These are phyloP conservation scores for Metschnikowia koreensis DNA, from an alignment of 805 yeast species.

Conservation along the genomic window DNA sequence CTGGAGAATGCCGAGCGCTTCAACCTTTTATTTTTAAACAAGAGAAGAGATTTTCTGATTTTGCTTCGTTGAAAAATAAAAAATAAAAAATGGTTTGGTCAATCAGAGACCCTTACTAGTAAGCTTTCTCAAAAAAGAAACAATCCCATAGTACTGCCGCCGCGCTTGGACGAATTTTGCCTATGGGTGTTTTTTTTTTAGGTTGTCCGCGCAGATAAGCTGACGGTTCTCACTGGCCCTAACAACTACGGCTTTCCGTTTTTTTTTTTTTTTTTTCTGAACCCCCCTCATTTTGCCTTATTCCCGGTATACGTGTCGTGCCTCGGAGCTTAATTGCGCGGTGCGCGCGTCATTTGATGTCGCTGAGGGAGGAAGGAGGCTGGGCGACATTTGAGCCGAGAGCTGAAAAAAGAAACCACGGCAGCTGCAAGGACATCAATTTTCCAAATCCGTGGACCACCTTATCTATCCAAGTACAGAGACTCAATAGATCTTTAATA, in stretches of 20 bases:
- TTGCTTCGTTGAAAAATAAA: background rate
- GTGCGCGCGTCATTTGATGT: background rate
- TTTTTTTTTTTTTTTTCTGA: background rate
- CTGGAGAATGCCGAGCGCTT: too few relatives aligned
- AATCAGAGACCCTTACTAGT: too few relatives aligned
- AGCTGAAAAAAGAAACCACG: background rate
- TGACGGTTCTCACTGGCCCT: background rate
- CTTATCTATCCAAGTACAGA: background rate
- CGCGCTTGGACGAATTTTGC: background rate
- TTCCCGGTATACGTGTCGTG: background rate
- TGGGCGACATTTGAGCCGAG: slow-evolving; percentile 2
- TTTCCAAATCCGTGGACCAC: background rate
- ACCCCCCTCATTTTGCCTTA: background rate
- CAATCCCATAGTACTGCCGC: background rate
- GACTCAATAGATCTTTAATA: too few relatives aligned
- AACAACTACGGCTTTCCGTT: background rate
- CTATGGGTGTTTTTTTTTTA: background rate
- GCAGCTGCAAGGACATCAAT: background rate
- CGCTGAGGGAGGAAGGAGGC: background rate
- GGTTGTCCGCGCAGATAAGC: slow-evolving; percentile 8
- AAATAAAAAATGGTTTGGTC: background rate
- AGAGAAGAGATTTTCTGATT: too few relatives aligned
- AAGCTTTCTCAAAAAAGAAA: background rate
- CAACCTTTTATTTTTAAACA: too few relatives aligned
- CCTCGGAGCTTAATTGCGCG: background rate